These are phyloP conservation scores for Boletus subparvulus DNA, from an alignment of 768 basidiomycete genomes.

Conservation along the genomic window DNA sequence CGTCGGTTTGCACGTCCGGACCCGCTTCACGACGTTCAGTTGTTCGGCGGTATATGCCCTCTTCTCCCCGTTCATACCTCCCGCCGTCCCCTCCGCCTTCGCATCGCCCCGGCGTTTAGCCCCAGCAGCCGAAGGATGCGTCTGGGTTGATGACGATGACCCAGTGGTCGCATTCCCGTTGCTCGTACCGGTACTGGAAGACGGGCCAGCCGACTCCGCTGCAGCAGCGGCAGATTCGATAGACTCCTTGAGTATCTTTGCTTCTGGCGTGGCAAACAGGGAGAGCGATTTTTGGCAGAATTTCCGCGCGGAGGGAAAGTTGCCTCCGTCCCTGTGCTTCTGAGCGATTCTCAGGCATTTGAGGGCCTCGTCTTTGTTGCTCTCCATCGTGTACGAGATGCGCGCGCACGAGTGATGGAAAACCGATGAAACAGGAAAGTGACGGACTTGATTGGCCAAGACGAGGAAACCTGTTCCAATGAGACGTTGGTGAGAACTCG, in stretches of 20 bases:
- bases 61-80: constrained; percentile 69
- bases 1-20: constrained; percentile 80
- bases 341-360: constrained; percentile 80
- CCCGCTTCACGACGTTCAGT: constrained; percentile 76
- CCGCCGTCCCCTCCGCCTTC: constrained; percentile 48
- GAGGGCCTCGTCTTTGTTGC: constrained; percentile 88
- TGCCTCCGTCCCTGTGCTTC: constrained; percentile 68
- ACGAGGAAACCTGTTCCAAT: constrained; percentile 2
- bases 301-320: constrained; percentile 76
- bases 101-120: constrained; percentile 58
- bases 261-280: constrained; percentile 79
- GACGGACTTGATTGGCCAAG: constrained; percentile 4
- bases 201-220: constrained; percentile 39
- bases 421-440: constrained; percentile 2
- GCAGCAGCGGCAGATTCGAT: constrained; percentile 56
- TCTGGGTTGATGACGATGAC: constrained; percentile 57
- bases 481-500: constrained; percentile 26
- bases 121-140: constrained; percentile 73
- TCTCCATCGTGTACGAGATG: constrained; percentile 54
- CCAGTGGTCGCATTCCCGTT: constrained; percentile 36
- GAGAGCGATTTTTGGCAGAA: constrained; percentile 87
- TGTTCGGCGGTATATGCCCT: constrained; percentile 89
- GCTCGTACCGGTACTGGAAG: constrained; percentile 34
- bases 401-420: constrained; percentile 8
- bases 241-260: constrained; percentile 58